phyloP scores from a whole-genome alignment of 108 stramenopile genomes.

The Nitzschia sp. region DNA sequence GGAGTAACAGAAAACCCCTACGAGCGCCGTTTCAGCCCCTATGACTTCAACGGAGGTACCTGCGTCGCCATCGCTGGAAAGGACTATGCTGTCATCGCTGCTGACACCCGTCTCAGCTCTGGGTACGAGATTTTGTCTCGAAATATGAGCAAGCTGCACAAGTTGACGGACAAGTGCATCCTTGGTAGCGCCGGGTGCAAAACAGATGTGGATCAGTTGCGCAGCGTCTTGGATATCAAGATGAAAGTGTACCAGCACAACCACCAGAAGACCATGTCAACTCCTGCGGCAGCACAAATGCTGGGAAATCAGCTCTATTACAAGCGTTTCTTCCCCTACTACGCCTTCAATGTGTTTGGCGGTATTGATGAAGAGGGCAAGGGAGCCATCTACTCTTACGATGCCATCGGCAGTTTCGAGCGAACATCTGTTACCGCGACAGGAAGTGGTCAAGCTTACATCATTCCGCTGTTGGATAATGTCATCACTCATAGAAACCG shows the following conservation, averaged over 20 bases:
- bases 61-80: slow-evolving; percentile 86
- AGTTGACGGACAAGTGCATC: slow-evolving; percentile 82
- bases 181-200: slow-evolving; percentile 95
- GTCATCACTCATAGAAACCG: slow-evolving; percentile 94
- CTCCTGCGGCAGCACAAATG: slow-evolving; percentile 95
- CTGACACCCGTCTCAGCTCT: slow-evolving; percentile 89
- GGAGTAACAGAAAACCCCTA: slow-evolving; percentile 79
- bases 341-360: slow-evolving; percentile 96
- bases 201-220: slow-evolving; percentile 94
- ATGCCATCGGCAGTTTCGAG: slow-evolving; percentile 97
- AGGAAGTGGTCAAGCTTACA: slow-evolving; percentile 89
- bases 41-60: slow-evolving; percentile 94
- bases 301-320: slow-evolving; percentile 93
- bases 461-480: slow-evolving; percentile 95
- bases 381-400: slow-evolving; percentile 97
- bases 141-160: slow-evolving; percentile 81
- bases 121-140: slow-evolving; percentile 95
- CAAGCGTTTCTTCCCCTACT: slow-evolving; percentile 99
- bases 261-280: slow-evolving; percentile 91
- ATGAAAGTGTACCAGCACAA: slow-evolving; percentile 94
- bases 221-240: slow-evolving; percentile 87
- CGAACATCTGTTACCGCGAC: slow-evolving; percentile 85
- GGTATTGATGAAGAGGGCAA: slow-evolving; percentile 96
- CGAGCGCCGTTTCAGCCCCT: slow-evolving; percentile 86
- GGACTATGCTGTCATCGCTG: slow-evolving; percentile 96